Evolutionary conservation across 768 basidiomycete species (phyloP), one percentile per base, ranked within the genome.

Genomic region (Fistulinella prunicolor): DNA sequence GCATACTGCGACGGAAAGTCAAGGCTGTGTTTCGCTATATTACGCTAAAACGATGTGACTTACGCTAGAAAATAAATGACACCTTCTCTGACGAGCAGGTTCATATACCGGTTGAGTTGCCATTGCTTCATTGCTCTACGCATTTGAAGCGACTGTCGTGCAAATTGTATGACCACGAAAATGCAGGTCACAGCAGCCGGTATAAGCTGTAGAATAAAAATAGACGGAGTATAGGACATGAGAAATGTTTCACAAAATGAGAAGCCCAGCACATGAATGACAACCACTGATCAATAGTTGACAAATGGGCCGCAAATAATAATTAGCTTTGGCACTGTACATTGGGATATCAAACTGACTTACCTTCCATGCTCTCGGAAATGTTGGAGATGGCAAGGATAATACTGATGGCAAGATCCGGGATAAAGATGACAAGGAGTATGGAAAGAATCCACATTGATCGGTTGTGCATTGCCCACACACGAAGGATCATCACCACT

Each of bases 401-500:
- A 9, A 38, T 13, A 22, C 36, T 23, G 4, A 54, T 22, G 7
- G 28, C 16, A n/a, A n/a, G 8, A 20, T 48, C 32, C 2, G 46
- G 44, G n/a, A 56, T 32, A 21, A 37, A 50, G 14, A 35, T 12
- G 22, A n/a, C 1, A 12, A 55, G 45, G 17, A 56, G 48, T 17
- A 50, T 20, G 21, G 8, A 6, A 16, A 56, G 38, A 12, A 56
- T 38, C n/a, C 6, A 10, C 23, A 19, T 46, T 16, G 55, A 56
- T 3, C 9, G 10, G 6, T n/a, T 14, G 21, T 47, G 55, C 21
- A 55, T 35, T 19, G 50, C 49, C 35, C 39, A 51, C 12, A 51
- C 51, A 6, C 49, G 49, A 16, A 53, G 43, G n/a, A 55, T 24
- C 52, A 55, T 55, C 14, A 46, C 21, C 41, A 38, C 51, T 53